These are phyloP conservation scores for Pugionium cornutum DNA, from an alignment of 345 rosid genomes.

Conservation along the genomic window DNA sequence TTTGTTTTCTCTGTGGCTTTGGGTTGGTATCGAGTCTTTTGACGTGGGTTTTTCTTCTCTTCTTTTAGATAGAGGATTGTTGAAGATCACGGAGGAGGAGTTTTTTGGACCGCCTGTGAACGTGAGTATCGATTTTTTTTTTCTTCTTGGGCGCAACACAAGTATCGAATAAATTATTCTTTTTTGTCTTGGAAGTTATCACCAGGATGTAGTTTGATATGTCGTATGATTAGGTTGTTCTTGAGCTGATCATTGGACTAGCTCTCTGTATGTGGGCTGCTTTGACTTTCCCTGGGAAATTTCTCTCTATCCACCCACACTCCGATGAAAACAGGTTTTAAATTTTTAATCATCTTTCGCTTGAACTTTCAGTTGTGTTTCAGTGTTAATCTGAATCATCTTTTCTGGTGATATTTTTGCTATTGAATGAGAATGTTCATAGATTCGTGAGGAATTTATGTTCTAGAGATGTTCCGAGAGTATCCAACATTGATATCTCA, in stretches of 20 bases:
- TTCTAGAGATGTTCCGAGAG: no score
- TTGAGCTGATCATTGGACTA: constrained; percentile 73
- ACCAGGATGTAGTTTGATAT: constrained; percentile 11
- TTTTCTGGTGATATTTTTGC: neutral
- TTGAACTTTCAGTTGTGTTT: neutral
- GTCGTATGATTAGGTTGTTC: constrained; percentile 61
- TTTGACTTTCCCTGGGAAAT: constrained; percentile 81
- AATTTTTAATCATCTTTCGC: constrained; percentile 32
- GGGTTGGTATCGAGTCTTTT: no score
- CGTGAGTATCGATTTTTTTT: no score
- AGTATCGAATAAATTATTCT: no score
- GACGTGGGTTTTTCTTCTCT: constrained; percentile 21
- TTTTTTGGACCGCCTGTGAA: constrained; percentile 73
- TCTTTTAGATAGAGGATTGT: constrained; percentile 87
- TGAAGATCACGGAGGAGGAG: constrained; percentile 92
- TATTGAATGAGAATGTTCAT: no score
- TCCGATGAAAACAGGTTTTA: constrained; percentile 98
- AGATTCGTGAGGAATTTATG: no score
- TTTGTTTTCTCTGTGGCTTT: no score
- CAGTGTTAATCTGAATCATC: neutral
- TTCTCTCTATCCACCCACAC: constrained; percentile 81
- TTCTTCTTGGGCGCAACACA: no score
- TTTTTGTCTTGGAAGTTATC: no score
- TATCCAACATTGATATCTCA: no score
- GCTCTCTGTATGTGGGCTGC: constrained; percentile 88